Percentiles rank a stretch among this genome's conserved stretches.
Conservation (phyloP, 208 protist species). For the Trichomonas vaginalis region DNA sequence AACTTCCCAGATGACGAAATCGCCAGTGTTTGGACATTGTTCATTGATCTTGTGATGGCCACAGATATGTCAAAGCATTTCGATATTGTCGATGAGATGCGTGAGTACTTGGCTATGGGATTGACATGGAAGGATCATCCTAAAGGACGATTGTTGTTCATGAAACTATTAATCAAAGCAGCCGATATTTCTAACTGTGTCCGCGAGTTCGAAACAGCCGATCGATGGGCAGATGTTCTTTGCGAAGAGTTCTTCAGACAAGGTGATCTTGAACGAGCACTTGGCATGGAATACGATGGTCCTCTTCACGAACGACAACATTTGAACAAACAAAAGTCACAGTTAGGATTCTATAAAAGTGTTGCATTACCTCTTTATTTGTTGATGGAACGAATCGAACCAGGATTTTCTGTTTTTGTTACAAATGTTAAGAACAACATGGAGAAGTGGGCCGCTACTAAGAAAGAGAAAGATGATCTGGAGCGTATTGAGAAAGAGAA, state of each 20-base stretch:
- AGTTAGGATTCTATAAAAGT: neutral
- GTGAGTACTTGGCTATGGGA: neutral
- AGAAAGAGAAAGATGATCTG: neutral
- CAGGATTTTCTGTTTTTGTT: neutral
- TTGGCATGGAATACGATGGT: neutral
- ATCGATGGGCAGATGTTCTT: neutral
- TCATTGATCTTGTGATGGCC: conserved; percentile 39
- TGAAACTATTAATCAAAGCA: neutral
- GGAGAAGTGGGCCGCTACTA: neutral
- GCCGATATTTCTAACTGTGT: neutral
- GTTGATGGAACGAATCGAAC: neutral
- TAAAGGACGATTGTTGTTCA: neutral
- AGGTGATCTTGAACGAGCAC: neutral
- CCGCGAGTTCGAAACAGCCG: neutral
- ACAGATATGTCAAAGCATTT: conserved; percentile 46
- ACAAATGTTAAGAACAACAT: neutral
- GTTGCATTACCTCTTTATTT: neutral
- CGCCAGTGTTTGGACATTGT: conserved; percentile 25
- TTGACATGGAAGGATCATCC: neutral
- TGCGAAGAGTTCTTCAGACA: neutral
- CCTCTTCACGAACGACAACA: neutral
- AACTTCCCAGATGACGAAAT: conserved; percentile 27
- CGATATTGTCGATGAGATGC: conserved; percentile 14
- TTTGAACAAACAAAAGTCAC: neutral
- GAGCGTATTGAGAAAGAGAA: neutral